Evolutionary conservation across 768 basidiomycete species (phyloP).

Genomic region (Hygrocybe punicea): DNA sequence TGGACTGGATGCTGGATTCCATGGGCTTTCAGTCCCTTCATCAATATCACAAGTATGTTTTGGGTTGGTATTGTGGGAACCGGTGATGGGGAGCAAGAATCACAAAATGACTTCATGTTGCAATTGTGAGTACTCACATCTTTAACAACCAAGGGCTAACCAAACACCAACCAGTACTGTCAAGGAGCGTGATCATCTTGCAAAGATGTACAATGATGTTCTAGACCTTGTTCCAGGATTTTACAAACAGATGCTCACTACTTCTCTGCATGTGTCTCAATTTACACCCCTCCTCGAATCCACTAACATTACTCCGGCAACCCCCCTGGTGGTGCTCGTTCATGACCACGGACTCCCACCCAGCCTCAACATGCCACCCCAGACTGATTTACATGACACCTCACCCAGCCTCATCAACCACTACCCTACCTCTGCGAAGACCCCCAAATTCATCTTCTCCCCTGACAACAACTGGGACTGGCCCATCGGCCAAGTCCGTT

Average conservation of each 20-base stretch:
- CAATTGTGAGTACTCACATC: background rate
- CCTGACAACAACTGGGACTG: too few species aligned
- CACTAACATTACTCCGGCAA: background rate
- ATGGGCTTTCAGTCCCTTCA: background rate
- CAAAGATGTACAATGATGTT: background rate
- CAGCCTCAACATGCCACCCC: too few species aligned
- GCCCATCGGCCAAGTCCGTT: too few species aligned
- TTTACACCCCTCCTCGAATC: too few species aligned
- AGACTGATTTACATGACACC: too few species aligned
- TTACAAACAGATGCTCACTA: constrained; percentile 1
- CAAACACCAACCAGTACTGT: background rate
- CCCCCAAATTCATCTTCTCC: too few species aligned
- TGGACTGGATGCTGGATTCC: background rate
- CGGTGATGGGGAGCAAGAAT: background rate
- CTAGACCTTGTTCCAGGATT: constrained; percentile 2
- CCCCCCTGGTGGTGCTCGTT: too few species aligned
- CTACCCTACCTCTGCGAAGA: too few species aligned
- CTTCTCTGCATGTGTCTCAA: too few species aligned
- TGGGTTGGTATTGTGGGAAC: background rate
- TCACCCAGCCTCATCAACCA: too few species aligned
- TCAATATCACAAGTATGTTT: background rate
- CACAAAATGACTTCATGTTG: background rate
- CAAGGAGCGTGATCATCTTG: background rate
- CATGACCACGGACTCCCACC: too few species aligned
- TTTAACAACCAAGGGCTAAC: background rate